Percentiles rank a stretch among this genome's conserved stretches.
Conservation (phyloP, 2,329 filamentous ascomycete genomes). For the Xylaria hypoxylon region DNA sequence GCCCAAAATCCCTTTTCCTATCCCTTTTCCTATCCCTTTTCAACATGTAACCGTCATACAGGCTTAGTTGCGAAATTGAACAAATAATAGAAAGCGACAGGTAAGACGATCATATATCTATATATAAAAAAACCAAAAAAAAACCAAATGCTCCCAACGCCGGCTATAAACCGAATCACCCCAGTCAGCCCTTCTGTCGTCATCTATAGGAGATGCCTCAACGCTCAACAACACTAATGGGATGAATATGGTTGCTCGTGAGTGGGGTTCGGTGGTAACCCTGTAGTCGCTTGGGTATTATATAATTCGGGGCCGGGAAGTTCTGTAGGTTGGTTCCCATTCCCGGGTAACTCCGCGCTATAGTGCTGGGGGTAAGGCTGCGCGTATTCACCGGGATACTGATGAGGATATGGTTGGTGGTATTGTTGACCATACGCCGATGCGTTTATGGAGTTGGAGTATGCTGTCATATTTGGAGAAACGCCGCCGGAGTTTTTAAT, state of each 20-base stretch:
- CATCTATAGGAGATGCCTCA: neutral
- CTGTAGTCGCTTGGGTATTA: conserved; percentile 2
- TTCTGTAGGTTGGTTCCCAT: conserved; percentile 34
- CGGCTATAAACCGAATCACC: conserved; percentile 25
- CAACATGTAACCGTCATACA: neutral
- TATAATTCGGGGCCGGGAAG: conserved; percentile 27
- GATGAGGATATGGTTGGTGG: conserved; percentile 32
- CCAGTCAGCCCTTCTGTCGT: neutral
- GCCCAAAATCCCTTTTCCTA: neutral
- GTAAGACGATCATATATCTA: neutral
- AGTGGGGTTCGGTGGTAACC: conserved; percentile 4
- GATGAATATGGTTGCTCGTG: conserved; percentile 16
- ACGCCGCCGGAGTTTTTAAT: conserved; percentile 40
- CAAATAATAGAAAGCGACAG: conserved; percentile 6
- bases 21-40: neutral
- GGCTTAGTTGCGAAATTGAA: conserved; percentile 5
- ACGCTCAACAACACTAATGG: neutral
- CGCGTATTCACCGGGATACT: conserved; percentile 38
- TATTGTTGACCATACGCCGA: conserved; percentile 38
- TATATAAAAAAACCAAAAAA: conserved; percentile 10
- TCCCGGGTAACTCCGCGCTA: conserved; percentile 40
- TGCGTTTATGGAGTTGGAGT: conserved; percentile 27
- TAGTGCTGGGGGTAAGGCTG: conserved; percentile 41
- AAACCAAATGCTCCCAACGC: conserved; percentile 28
- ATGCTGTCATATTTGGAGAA: conserved; percentile 26